Percentiles rank a stretch among this genome's conserved stretches.
Evolutionary conservation across 2,329 filamentous ascomycete genomes (phyloP).

Genomic region (Paraphoma chrysanthemicola): DNA sequence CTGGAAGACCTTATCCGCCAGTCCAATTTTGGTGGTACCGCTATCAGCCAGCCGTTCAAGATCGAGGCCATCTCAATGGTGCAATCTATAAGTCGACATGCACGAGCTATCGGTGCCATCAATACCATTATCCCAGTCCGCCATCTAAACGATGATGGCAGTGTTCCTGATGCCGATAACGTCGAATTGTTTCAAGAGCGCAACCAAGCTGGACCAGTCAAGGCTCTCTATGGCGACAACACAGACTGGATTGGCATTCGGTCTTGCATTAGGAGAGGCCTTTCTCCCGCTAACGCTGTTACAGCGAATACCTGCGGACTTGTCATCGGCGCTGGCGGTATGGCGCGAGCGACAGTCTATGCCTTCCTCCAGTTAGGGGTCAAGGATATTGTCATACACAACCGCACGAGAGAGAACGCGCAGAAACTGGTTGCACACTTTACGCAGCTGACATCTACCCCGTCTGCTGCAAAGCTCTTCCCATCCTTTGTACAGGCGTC

Average conservation of each 20-base stretch:
- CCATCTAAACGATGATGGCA: constrained; percentile 62
- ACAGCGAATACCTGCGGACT: constrained; percentile 59
- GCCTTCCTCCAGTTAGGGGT: constrained; percentile 81
- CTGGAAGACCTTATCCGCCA: constrained; percentile 68
- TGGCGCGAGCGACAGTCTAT: constrained; percentile 79
- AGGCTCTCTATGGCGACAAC: constrained; percentile 77
- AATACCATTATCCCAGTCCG: constrained; percentile 78
- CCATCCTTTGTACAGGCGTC: constrained; percentile 33
- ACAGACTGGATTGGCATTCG: constrained; percentile 82
- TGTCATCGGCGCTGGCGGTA: constrained; percentile 68
- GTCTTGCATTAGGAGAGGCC: constrained; percentile 72
- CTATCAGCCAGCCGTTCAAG: constrained; percentile 76
- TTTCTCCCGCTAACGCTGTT: constrained; percentile 73
- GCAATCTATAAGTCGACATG: constrained; percentile 72
- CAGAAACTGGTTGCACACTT: constrained; percentile 73
- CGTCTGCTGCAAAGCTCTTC: constrained; percentile 25
- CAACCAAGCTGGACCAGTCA: constrained; percentile 69
- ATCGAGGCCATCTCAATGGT: constrained; percentile 71
- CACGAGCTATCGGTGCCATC: constrained; percentile 75
- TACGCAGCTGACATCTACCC: constrained; percentile 54
- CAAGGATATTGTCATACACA: constrained; percentile 75
- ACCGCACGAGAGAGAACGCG: constrained; percentile 71
- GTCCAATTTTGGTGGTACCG: constrained; percentile 73
- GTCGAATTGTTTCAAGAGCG: constrained; percentile 60
- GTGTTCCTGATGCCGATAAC: constrained; percentile 63